These are phyloP conservation scores for Cercospora brassicicola DNA, from an alignment of 2,329 filamentous ascomycete genomes.

Conservation along the genomic window DNA sequence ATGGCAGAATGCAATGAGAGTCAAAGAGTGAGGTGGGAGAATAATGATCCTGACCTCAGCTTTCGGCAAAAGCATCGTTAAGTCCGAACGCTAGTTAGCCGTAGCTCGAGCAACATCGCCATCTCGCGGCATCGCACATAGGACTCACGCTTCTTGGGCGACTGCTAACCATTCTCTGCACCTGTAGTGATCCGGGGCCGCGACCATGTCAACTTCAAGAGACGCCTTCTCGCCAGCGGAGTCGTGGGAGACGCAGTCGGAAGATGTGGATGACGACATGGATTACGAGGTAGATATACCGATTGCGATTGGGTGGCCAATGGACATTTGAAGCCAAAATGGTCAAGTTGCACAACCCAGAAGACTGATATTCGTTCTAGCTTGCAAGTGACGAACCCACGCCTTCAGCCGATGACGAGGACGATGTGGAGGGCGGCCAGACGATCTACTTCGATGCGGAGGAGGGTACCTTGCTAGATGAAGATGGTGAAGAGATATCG, in stretches of 20 bases:
- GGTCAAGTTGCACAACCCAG: not conserved
- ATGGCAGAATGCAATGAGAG: not conserved
- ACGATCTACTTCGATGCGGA: conserved; percentile 42
- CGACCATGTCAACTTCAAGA: conserved; percentile 16
- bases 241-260: conserved; percentile 31
- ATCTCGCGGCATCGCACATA: not conserved
- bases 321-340: conserved; percentile 17
- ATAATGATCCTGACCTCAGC: not conserved
- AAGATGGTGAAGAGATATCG: conserved; percentile 32
- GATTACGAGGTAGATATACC: conserved; percentile 45
- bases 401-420: conserved; percentile 39
- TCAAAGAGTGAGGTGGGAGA: not conserved
- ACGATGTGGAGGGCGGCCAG: conserved; percentile 46
- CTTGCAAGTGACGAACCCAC: conserved; percentile 42
- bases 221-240: conserved; percentile 21
- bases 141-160: not conserved
- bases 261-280: conserved; percentile 51
- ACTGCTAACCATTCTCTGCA: not conserved
- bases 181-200: not conserved
- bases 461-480: conserved; percentile 38
- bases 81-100: not conserved
- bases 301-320: not conserved
- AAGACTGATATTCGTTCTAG: conserved; percentile 18
- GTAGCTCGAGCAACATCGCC: not conserved
- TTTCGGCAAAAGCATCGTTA: not conserved